Conservation (phyloP, 2,329 filamentous ascomycete genomes). For the Macrophomina pseudophaseolina region DNA sequence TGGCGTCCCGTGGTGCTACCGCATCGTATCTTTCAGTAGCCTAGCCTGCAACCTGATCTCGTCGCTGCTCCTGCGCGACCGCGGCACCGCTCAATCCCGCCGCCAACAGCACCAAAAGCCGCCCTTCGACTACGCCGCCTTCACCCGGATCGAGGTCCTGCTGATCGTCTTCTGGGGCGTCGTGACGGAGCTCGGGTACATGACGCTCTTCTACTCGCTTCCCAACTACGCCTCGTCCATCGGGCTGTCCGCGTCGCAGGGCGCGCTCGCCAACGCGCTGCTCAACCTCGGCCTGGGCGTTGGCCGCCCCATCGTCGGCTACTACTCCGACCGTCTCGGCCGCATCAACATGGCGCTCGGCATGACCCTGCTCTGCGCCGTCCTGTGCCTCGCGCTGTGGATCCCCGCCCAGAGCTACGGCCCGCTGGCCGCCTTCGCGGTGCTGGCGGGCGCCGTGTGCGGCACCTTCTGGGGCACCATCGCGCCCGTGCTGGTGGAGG, state of each 20-base stretch:
- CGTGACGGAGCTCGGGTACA: conserved; percentile 51
- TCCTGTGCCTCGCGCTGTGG: conserved; percentile 54
- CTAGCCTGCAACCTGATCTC: conserved; percentile 33
- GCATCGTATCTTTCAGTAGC: conserved; percentile 37
- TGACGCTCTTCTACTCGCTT: conserved; percentile 48
- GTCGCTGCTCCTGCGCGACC: conserved; percentile 37
- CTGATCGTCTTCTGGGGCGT: conserved; percentile 47
- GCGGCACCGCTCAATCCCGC: no score
- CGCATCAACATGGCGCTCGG: conserved; percentile 50
- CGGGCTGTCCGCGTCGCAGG: conserved; percentile 45
- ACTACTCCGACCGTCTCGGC: conserved; percentile 53
- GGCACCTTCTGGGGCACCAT: conserved; percentile 54
- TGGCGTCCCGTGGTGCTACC: conserved; percentile 36
- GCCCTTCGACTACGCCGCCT: no score
- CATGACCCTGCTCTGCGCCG: conserved; percentile 39
- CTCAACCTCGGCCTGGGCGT: conserved; percentile 56
- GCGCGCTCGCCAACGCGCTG: conserved; percentile 46
- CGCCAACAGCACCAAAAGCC: no score
- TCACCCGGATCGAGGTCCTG: conserved; percentile 40
- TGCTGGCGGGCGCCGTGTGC: conserved; percentile 51
- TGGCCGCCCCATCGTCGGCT: conserved; percentile 53
- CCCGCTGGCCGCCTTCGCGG: conserved; percentile 50
- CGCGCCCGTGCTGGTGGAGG: conserved; percentile 35
- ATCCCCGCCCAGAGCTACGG: conserved; percentile 51
- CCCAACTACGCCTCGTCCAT: conserved; percentile 51